phyloP scores from a whole-genome alignment of 805 yeast species.

The Phaffomyces antillensis region DNA sequence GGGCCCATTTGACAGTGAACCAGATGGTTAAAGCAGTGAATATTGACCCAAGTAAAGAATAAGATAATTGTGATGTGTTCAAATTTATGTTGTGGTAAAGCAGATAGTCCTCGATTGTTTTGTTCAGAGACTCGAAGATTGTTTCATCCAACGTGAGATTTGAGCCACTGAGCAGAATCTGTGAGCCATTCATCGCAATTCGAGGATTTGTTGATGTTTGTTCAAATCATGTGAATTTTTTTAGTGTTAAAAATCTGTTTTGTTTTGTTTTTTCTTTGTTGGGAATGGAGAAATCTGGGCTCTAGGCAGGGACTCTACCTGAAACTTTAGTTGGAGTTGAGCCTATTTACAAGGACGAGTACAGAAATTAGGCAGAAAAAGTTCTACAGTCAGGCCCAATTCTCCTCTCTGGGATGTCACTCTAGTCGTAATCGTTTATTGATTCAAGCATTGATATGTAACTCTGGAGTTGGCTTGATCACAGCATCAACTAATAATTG shows the following conservation, averaged over 20 bases:
- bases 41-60: slow-evolving; percentile 14
- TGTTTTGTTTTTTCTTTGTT: too few species aligned
- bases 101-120: slow-evolving; percentile 16
- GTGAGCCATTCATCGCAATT: slow-evolving; percentile 3
- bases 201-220: not conserved
- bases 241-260: too few species aligned
- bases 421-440: not conserved
- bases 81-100: slow-evolving; percentile 5
- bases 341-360: too few species aligned
- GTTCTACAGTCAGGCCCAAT: too few species aligned
- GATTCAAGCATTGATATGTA: slow-evolving; percentile 64
- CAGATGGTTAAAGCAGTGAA: slow-evolving; percentile 8
- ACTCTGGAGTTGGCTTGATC: slow-evolving; percentile 68
- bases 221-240: not conserved
- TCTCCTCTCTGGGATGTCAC: too few species aligned
- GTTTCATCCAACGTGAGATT: slow-evolving; percentile 20
- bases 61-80: slow-evolving; percentile 13
- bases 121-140: slow-evolving; percentile 14
- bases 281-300: too few species aligned
- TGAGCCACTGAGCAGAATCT: slow-evolving; percentile 17
- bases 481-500: slow-evolving; percentile 76
- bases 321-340: too few species aligned
- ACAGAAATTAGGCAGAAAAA: too few species aligned
- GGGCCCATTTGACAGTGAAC: slow-evolving; percentile 8
- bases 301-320: too few species aligned